Evolutionary conservation across 2,329 filamentous ascomycete species (phyloP).

Genomic region (Claviceps sorghi): DNA sequence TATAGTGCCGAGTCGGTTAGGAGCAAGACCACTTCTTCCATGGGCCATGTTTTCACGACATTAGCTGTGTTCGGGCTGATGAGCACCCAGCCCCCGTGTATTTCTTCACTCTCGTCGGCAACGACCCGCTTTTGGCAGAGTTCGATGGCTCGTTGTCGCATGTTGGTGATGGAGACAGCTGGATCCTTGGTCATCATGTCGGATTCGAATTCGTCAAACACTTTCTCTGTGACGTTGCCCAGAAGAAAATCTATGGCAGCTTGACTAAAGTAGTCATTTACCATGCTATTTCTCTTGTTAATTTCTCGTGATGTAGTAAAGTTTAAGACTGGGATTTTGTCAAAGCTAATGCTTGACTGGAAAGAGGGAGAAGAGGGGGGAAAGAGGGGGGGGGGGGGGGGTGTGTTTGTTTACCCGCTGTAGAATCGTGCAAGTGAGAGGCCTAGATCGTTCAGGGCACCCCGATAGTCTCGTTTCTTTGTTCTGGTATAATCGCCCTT

Average conservation of each 20-base stretch:
- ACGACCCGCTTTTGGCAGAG: constrained; percentile 77
- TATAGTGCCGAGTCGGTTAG: constrained; percentile 78
- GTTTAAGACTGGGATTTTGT: no score
- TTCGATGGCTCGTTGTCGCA: constrained; percentile 81
- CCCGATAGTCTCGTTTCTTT: constrained; percentile 76
- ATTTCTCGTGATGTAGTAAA: neutral
- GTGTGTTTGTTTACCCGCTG: constrained; percentile 37
- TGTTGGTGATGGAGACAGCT: constrained; percentile 68
- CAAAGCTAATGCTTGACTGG: no score
- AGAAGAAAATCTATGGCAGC: constrained; percentile 88
- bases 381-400: no score
- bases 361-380: no score
- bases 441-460: constrained; percentile 80
- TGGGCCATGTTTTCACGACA: constrained; percentile 53
- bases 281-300: constrained; percentile 51
- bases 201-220: constrained; percentile 89
- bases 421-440: constrained; percentile 68
- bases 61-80: constrained; percentile 61
- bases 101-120: constrained; percentile 66
- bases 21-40: constrained; percentile 79
- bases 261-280: constrained; percentile 95
- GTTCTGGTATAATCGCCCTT: constrained; percentile 96
- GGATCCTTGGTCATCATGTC: constrained; percentile 90
- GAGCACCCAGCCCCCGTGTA: constrained; percentile 81
- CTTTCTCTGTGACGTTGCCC: constrained; percentile 67